Conservation (phyloP, 2,329 filamentous ascomycete species). For the Colletotrichum melonis region DNA sequence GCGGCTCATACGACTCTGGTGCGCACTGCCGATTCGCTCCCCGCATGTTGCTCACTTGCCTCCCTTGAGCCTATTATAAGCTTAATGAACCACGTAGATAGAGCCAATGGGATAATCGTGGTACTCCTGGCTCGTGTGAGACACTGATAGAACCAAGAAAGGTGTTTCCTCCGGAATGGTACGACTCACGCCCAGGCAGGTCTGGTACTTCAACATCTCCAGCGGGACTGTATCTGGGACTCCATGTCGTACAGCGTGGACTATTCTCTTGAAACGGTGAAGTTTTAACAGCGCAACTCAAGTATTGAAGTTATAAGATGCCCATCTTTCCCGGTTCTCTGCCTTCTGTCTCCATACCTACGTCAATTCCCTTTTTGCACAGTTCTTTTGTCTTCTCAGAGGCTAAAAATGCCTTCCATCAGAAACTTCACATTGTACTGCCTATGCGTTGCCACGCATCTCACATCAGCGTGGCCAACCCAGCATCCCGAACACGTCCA, state of each 20-base stretch:
- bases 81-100: not conserved
- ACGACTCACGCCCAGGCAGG: too few relatives aligned
- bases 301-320: not conserved
- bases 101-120: not conserved
- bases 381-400: too few relatives aligned
- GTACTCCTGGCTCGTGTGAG: not conserved
- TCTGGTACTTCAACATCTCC: not conserved
- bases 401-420: conserved; percentile 17
- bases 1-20: not conserved
- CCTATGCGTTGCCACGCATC: not conserved
- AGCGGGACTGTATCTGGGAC: not conserved
- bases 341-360: not conserved
- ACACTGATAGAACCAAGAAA: not conserved
- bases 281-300: not conserved
- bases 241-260: not conserved
- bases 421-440: not conserved
- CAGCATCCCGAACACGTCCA: conserved; percentile 21
- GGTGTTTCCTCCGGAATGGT: not conserved
- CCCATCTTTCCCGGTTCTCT: too few relatives aligned
- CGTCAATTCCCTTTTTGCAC: not conserved
- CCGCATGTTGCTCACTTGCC: conserved; percentile 6
- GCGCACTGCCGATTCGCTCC: not conserved
- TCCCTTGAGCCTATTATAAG: conserved; percentile 21
- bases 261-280: too few relatives aligned
- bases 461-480: conserved; percentile 23